Evolutionary conservation across 2,329 filamentous ascomycete species (phyloP).

Genomic region (Xylariaceae sp.): DNA sequence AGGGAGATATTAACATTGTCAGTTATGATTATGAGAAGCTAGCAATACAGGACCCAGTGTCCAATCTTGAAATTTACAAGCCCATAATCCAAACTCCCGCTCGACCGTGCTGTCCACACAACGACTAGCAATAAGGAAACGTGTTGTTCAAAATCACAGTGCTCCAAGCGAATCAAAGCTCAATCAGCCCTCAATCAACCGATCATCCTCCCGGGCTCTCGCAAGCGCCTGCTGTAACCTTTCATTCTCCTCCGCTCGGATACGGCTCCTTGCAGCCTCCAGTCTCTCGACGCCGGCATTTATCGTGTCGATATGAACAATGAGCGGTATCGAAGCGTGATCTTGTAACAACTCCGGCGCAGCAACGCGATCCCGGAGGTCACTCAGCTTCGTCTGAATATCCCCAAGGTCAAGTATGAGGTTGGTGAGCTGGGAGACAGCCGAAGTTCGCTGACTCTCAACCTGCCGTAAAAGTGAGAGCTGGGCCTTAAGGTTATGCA

Average conservation of each 20-base stretch:
- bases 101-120: too few relatives aligned
- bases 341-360: conserved; percentile 60
- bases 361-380: conserved; percentile 68
- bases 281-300: conserved; percentile 69
- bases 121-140: too few relatives aligned
- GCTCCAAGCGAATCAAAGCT: too few relatives aligned
- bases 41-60: too few relatives aligned
- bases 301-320: conserved; percentile 74
- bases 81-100: too few relatives aligned
- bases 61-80: too few relatives aligned
- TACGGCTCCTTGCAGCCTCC: conserved; percentile 60
- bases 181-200: conserved; percentile 38
- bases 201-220: conserved; percentile 42
- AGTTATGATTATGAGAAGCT: too few relatives aligned
- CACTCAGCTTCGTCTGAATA: conserved; percentile 68
- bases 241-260: conserved; percentile 58
- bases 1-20: too few relatives aligned
- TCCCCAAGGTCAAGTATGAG: conserved; percentile 71
- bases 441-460: conserved; percentile 61
- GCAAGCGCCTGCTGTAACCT: conserved; percentile 51
- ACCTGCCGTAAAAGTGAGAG: conserved; percentile 64
- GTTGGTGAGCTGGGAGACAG: conserved; percentile 65
- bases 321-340: conserved; percentile 56
- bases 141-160: too few relatives aligned
- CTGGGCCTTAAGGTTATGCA: conserved; percentile 62